Percentiles rank a stretch among this genome's conserved stretches.
Evolutionary conservation across 768 basidiomycete genomes (phyloP).

Genomic region (Omphalotus guepiniiformis): DNA sequence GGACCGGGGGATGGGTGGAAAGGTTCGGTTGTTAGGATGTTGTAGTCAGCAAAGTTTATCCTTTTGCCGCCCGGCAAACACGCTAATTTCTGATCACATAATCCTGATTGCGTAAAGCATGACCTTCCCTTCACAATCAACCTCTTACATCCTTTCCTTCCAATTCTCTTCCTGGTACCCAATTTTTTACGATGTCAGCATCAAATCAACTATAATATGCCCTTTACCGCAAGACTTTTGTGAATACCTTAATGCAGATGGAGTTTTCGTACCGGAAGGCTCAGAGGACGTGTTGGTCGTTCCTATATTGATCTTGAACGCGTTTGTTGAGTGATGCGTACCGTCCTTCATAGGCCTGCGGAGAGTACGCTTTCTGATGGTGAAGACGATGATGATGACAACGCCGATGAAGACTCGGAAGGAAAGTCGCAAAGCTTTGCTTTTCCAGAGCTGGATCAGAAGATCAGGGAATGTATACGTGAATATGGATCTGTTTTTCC

Average conservation of each 20-base stretch:
- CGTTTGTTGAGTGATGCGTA: constrained; percentile 3
- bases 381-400: constrained; percentile 37
- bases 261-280: constrained; percentile 80
- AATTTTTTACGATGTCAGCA: constrained; percentile 52
- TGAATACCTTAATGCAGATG: constrained; percentile 75
- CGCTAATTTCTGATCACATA: too few species aligned
- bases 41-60: too few species aligned
- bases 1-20: too few species aligned
- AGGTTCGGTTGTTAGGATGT: too few species aligned
- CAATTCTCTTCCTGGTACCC: constrained; percentile 89
- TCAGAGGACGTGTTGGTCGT: constrained; percentile 68
- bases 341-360: constrained; percentile 34
- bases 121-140: constrained; percentile 53
- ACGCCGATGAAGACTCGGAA: constrained; percentile 26
- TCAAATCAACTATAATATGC: constrained; percentile 71
- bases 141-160: constrained; percentile 58
- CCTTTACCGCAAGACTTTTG: constrained; percentile 62
- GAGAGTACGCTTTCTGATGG: constrained; percentile 60
- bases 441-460: constrained; percentile 79
- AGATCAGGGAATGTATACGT: constrained; percentile 61
- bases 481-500: constrained; percentile 86
- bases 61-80: too few species aligned
- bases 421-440: constrained; percentile 51
- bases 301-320: not conserved
- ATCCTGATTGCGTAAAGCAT: too few species aligned